Evolutionary conservation across 2,329 filamentous ascomycete genomes (phyloP).

Genomic region (Colletotrichum sp.): DNA sequence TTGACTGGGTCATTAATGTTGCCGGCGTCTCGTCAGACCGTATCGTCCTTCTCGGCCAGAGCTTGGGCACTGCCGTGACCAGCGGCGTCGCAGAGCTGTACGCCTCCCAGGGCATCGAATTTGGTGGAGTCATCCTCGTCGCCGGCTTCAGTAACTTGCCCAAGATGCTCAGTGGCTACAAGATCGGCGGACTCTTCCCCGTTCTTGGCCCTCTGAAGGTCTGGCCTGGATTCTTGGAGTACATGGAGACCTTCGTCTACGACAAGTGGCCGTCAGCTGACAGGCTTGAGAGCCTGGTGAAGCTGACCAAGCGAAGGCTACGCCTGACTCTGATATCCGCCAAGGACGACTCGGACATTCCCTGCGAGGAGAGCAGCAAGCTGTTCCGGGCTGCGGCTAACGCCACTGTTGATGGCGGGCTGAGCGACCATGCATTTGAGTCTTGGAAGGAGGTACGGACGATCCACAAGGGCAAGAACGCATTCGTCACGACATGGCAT

Average conservation of each 20-base stretch:
- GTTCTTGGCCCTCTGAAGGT: constrained; percentile 76
- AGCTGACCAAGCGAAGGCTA: constrained; percentile 56
- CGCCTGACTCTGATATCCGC: constrained; percentile 80
- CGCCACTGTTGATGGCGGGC: constrained; percentile 44
- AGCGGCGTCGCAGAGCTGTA: constrained; percentile 77
- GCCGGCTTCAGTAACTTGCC: constrained; percentile 80
- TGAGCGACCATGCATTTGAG: constrained; percentile 42
- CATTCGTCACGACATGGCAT: constrained; percentile 53
- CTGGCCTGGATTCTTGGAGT: constrained; percentile 68
- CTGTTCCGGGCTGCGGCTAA: constrained; percentile 66
- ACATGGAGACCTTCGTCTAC: constrained; percentile 68
- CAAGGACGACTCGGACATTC: constrained; percentile 81
- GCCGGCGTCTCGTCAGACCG: constrained; percentile 70
- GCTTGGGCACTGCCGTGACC: constrained; percentile 85
- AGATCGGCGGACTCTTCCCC: constrained; percentile 78
- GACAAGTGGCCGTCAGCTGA: constrained; percentile 81
- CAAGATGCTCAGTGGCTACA: constrained; percentile 77
- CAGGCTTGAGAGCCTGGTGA: constrained; percentile 65
- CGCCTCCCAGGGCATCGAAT: constrained; percentile 64
- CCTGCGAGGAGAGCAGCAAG: constrained; percentile 71
- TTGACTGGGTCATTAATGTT: constrained; percentile 73
- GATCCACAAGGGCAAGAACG: constrained; percentile 46
- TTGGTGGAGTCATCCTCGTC: constrained; percentile 81
- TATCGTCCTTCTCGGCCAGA: constrained; percentile 86
- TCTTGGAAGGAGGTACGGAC: constrained; percentile 52